A percentile compares a stretch with the other conserved stretches of the same genome.
Evolutionary conservation across 2,329 filamentous ascomycete genomes (phyloP).

Genomic region (Aspergillus pseudonomiae): DNA sequence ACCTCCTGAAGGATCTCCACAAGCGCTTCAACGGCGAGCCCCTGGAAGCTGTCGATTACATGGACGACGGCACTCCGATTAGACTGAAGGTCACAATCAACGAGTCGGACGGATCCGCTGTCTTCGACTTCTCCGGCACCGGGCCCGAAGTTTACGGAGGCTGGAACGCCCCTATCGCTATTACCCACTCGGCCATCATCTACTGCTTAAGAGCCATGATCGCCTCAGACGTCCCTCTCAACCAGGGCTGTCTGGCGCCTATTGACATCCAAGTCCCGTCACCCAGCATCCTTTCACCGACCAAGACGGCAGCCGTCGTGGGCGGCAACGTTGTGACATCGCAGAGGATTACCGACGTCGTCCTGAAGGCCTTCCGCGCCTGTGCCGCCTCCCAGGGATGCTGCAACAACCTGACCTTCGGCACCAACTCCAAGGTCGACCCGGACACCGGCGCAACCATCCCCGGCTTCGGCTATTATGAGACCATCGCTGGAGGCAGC

Average conservation of each 20-base stretch:
- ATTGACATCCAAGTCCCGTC: slow-evolving; percentile 73
- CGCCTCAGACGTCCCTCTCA: slow-evolving; percentile 78
- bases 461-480: slow-evolving; percentile 85
- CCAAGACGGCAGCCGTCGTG: slow-evolving; percentile 76
- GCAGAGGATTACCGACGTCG: slow-evolving; percentile 81
- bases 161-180: slow-evolving; percentile 78
- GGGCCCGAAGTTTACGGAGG: slow-evolving; percentile 79
- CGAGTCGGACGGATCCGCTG: slow-evolving; percentile 70
- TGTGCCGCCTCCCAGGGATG: slow-evolving; percentile 79
- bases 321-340: slow-evolving; percentile 80
- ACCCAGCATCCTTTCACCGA: slow-evolving; percentile 72
- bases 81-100: slow-evolving; percentile 75
- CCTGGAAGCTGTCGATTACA: slow-evolving; percentile 76
- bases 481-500: slow-evolving; percentile 80
- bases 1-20: slow-evolving; percentile 72
- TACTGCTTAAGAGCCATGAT: slow-evolving; percentile 83
- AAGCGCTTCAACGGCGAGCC: slow-evolving; percentile 69
- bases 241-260: slow-evolving; percentile 80
- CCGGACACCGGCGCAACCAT: slow-evolving; percentile 57
- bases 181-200: slow-evolving; percentile 82
- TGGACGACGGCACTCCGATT: slow-evolving; percentile 85
- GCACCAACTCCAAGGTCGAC: slow-evolving; percentile 69
- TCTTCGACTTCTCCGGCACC: slow-evolving; percentile 78
- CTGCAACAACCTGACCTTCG: slow-evolving; percentile 84
- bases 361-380: slow-evolving; percentile 77